These are phyloP conservation scores for Cadophora sp. DNA, from an alignment of 2,329 filamentous ascomycete genomes.

Conservation along the genomic window DNA sequence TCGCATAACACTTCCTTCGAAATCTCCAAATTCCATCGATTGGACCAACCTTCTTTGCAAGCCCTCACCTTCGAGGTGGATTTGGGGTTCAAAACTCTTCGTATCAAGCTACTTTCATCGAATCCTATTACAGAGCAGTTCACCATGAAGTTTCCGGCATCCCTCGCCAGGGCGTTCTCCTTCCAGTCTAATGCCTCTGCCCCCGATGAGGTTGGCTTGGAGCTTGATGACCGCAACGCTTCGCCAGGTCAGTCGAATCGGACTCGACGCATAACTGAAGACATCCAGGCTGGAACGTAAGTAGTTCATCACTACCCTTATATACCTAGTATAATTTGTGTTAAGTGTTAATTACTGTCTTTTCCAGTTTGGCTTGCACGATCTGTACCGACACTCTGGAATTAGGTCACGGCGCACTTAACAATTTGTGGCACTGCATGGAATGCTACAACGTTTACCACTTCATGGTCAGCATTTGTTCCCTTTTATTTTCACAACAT, in stretches of 20 bases:
- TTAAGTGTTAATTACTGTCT: neutral
- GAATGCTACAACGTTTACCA: conserved; percentile 30
- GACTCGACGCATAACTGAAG: conserved; percentile 22
- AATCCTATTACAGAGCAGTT: no score
- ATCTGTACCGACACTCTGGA: conserved; percentile 25
- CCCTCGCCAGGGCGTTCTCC: neutral
- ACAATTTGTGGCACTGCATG: conserved; percentile 32
- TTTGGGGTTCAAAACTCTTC: no score
- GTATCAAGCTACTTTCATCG: no score
- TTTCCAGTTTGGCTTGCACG: conserved; percentile 20
- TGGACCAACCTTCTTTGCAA: no score
- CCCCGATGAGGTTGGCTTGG: neutral
- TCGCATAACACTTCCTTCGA: neutral
- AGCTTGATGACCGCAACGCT: conserved; percentile 3
- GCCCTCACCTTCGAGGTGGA: no score
- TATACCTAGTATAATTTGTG: neutral
- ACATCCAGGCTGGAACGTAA: conserved; percentile 28
- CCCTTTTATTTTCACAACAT: neutral
- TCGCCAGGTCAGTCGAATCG: neutral
- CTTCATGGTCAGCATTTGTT: conserved; percentile 1
- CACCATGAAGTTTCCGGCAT: neutral
- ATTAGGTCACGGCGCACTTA: neutral
- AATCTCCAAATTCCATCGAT: no score
- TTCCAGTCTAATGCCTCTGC: neutral
- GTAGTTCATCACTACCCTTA: neutral